These are phyloP conservation scores for Phytophthora ohioensis DNA, from an alignment of 352 stramenopile species.

Conservation along the genomic window DNA sequence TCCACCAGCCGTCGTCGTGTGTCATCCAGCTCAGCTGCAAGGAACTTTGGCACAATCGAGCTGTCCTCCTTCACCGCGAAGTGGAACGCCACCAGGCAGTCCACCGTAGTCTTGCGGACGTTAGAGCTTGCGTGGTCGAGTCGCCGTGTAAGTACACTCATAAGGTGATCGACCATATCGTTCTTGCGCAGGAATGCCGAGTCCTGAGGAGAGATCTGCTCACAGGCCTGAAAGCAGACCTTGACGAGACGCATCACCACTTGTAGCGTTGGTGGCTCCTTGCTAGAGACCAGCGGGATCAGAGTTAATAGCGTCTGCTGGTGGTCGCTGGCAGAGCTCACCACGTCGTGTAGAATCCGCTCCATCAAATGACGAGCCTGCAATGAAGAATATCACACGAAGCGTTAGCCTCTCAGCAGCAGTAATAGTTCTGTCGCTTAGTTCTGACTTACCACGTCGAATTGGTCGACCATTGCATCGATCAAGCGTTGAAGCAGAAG, in stretches of 20 bases:
- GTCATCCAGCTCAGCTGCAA: slow-evolving; percentile 57
- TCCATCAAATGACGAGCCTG: slow-evolving; percentile 67
- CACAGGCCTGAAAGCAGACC: slow-evolving; percentile 49
- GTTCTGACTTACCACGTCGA: slow-evolving; percentile 48
- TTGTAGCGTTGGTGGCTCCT: slow-evolving; percentile 57
- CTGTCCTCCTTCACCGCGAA: slow-evolving; percentile 63
- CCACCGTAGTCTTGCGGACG: slow-evolving; percentile 74
- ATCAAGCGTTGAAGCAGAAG: slow-evolving; percentile 68
- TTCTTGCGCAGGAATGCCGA: slow-evolving; percentile 42
- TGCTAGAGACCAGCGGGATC: slow-evolving; percentile 43
- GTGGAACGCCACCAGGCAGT: slow-evolving; percentile 73
- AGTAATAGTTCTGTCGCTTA: background rate
- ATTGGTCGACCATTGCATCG: slow-evolving; percentile 49
- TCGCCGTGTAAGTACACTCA: slow-evolving; percentile 43
- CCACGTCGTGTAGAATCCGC: slow-evolving; percentile 50
- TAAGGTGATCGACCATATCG: slow-evolving; percentile 43
- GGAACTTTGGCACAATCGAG: slow-evolving; percentile 51
- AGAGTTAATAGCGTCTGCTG: slow-evolving; percentile 55
- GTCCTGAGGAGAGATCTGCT: slow-evolving; percentile 20
- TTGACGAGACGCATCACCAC: slow-evolving; percentile 62
- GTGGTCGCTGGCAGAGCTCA: slow-evolving; percentile 38
- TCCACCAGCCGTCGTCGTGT: slow-evolving; percentile 68
- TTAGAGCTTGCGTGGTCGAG: slow-evolving; percentile 64
- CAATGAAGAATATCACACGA: background rate
- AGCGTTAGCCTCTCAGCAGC: background rate